Evolutionary conservation across 2,329 filamentous ascomycete species (phyloP).

Genomic region (Colletotrichum truncatum): DNA sequence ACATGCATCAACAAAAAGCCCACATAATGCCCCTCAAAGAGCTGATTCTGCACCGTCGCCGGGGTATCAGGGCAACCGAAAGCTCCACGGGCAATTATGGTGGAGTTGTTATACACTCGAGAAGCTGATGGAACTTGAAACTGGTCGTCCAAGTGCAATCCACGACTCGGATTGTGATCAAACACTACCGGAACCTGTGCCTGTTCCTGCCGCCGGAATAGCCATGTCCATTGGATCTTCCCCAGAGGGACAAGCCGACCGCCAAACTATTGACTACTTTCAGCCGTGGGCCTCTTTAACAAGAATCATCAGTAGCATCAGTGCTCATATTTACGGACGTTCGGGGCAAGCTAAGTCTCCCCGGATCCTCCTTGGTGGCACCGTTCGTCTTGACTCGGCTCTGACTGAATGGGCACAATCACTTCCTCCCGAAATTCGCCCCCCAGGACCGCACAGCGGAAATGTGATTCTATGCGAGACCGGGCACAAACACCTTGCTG

Average conservation of each 20-base stretch:
- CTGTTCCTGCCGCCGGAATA: not conserved
- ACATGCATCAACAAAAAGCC: slow-evolving; percentile 4
- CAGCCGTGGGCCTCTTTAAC: slow-evolving; percentile 29
- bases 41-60: not conserved
- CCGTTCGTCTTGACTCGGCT: slow-evolving; percentile 28
- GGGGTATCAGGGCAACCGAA: slow-evolving; percentile 41
- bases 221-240: not conserved
- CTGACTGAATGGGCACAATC: slow-evolving; percentile 30
- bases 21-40: not conserved
- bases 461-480: not conserved
- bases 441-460: not conserved
- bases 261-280: slow-evolving; percentile 24
- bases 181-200: not conserved
- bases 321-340: slow-evolving; percentile 7
- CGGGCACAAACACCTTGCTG: slow-evolving; percentile 11
- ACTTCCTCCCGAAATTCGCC: slow-evolving; percentile 16
- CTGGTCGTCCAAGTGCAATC: slow-evolving; percentile 33
- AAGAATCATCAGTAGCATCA: slow-evolving; percentile 30
- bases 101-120: slow-evolving; percentile 64
- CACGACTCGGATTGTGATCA: slow-evolving; percentile 31
- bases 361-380: slow-evolving; percentile 21
- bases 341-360: slow-evolving; percentile 5
- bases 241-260: not conserved
- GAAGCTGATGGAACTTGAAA: slow-evolving; percentile 37
- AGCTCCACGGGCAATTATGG: slow-evolving; percentile 58